A percentile compares a stretch with the other conserved stretches of the same genome.
Conservation (phyloP, 441 rosid species). For the Corymbia calophylla region DNA sequence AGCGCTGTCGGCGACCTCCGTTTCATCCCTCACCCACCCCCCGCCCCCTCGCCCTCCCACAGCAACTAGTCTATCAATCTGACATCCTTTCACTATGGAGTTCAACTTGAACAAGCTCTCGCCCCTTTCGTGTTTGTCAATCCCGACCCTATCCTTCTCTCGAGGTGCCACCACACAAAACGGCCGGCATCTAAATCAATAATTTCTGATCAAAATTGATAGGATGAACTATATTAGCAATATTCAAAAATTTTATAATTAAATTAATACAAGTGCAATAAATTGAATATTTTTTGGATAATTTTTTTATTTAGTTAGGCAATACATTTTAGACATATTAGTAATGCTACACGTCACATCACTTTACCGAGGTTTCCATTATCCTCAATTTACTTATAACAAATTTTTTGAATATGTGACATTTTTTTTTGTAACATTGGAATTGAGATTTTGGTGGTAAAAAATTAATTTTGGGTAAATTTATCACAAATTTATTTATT, state of each 20-base stretch:
- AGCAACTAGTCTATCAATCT: not conserved
- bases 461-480: too few relatives aligned
- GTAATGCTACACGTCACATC: not conserved
- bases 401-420: too few relatives aligned
- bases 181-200: too few relatives aligned
- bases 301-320: not conserved
- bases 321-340: not conserved
- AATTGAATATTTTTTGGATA: too few relatives aligned
- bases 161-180: too few relatives aligned
- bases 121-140: not conserved
- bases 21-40: not conserved
- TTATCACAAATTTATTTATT: fast-evolving
- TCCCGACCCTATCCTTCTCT: not conserved
- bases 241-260: fast-evolving
- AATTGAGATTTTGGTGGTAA: too few relatives aligned
- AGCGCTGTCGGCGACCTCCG: not conserved
- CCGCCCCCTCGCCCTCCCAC: too few relatives aligned
- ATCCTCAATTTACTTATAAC: not conserved
- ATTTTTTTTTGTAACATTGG: not conserved
- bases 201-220: too few relatives aligned
- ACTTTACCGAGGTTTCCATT: not conserved
- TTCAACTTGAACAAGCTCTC: not conserved
- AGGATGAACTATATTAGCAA: too few relatives aligned
- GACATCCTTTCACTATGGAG: not conserved
- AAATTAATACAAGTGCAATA: too few relatives aligned